These are phyloP conservation scores for Paulownia fortunei DNA, from an alignment of 257 asterid genomes.

Conservation along the genomic window DNA sequence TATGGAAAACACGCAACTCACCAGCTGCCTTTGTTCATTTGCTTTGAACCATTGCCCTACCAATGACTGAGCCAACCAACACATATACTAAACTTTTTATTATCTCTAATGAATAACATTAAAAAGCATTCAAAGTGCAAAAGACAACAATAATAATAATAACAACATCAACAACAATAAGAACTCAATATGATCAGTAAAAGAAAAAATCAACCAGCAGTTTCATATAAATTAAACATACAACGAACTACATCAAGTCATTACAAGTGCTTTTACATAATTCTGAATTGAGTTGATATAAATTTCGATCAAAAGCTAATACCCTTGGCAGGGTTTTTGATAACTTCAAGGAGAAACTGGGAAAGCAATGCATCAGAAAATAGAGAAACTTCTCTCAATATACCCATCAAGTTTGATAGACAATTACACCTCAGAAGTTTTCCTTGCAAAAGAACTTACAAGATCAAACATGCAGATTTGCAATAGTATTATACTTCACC, in stretches of 20 bases:
- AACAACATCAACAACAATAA: too few species aligned
- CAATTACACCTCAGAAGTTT: background rate
- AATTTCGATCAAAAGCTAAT: background rate
- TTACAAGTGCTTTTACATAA: background rate
- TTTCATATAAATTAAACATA: background rate
- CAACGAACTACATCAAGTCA: background rate
- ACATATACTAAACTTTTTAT: too few species aligned
- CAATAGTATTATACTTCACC: conserved; percentile 11
- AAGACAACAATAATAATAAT: background rate
- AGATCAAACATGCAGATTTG: conserved; percentile 14
- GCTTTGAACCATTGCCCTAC: too few species aligned
- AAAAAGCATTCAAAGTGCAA: background rate
- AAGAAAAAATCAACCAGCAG: background rate
- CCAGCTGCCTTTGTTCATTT: too few species aligned
- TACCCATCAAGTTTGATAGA: background rate
- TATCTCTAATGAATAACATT: too few species aligned
- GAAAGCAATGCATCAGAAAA: conserved; percentile 9
- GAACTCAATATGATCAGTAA: background rate
- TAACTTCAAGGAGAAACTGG: background rate
- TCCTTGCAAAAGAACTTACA: conserved; percentile 1
- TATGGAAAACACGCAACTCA: too few species aligned
- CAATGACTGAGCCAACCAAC: too few species aligned
- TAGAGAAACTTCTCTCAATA: background rate
- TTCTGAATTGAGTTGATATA: background rate
- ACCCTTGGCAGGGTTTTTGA: background rate